Evolutionary conservation across 2,329 filamentous ascomycete species (phyloP), one percentile per base, ranked within the genome.

Genomic region (Hymenoscyphus infarciens): DNA sequence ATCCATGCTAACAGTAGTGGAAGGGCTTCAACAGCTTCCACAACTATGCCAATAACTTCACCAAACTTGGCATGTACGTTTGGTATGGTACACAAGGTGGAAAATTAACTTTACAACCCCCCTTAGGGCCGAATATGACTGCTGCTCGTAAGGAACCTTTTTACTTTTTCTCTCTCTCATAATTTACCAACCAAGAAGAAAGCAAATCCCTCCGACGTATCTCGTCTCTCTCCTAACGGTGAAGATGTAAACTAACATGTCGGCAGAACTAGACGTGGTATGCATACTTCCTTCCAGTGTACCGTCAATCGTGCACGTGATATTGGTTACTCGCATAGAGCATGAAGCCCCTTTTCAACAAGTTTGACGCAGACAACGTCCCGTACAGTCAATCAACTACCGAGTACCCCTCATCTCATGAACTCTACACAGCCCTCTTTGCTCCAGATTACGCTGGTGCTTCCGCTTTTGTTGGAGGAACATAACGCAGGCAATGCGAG

Each of bases 401-500:
- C n/a, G 57, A 59, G 22, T 59, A 35, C 16, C 57, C 57, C 6
- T 53, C 57, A 19, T 59, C 38, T 53, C 53, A 53, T 16, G 27
- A 59, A 27, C 57, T 59, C 10, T 56, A 60, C 49, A 54, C 52
- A 19, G 58, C 60, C 31, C 53, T 63, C 8, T 63, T 61, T 49
- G 54, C 57, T 22, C 42, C 57, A 5, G 60, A 64, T 27, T 27
- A 52, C 19, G 57, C 63, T 49, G 60, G 63, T 22, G 39, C 33
- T 11, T 58, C 58, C 35, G 39, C 59, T 49, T 29, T 64, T 13
- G 49, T 58, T 29, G 60, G 61, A 22, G 63, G 57, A n/a, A 39
- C 16, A 61, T 38, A 31, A 55, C 54, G 5, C 31, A 54, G 27
- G 59, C 59, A 11, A 59, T 61, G 19, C 55, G 61, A 29, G 25